These are phyloP conservation scores for Nothophytophthora sp. DNA, from an alignment of 352 stramenopile genomes.

Conservation along the genomic window DNA sequence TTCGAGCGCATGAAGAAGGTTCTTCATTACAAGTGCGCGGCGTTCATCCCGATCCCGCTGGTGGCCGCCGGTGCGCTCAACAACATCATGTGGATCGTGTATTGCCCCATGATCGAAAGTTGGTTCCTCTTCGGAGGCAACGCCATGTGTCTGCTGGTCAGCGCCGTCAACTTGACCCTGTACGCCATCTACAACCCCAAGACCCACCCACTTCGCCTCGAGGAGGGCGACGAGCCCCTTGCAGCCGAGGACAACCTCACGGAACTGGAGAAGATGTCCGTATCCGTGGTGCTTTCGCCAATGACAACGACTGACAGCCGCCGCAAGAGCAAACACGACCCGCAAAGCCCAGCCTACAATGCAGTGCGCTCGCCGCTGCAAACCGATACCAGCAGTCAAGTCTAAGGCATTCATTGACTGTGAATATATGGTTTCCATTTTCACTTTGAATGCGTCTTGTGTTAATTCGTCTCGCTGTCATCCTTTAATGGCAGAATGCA, in stretches of 20 bases:
- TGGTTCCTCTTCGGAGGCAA: conserved; percentile 40
- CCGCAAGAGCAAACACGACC: conserved; percentile 7
- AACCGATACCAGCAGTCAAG: conserved; percentile 9
- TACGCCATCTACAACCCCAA: conserved; percentile 36
- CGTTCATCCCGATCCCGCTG: conserved; percentile 39
- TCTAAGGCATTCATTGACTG: too few relatives aligned
- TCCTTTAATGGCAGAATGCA: too few relatives aligned
- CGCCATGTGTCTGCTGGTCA: conserved; percentile 23
- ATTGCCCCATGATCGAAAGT: conserved; percentile 30
- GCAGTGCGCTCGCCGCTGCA: conserved; percentile 20
- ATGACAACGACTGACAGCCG: neutral
- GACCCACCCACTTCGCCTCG: conserved; percentile 27
- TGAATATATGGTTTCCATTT: too few relatives aligned
- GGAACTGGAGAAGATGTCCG: conserved; percentile 5
- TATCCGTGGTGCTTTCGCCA: conserved; percentile 19
- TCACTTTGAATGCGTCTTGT: too few relatives aligned
- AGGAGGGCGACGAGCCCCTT: conserved; percentile 14
- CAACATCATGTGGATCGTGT: conserved; percentile 40
- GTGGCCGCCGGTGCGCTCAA: conserved; percentile 26
- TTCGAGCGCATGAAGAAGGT: conserved; percentile 37
- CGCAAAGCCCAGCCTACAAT: conserved; percentile 24
- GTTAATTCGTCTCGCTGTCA: too few relatives aligned
- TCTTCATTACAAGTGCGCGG: conserved; percentile 32
- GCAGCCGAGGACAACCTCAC: conserved; percentile 12
- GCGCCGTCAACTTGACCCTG: conserved; percentile 20